Base-by-base conservation (phyloP, 331 rosid species). In the Cucumis variabilis region DNA sequence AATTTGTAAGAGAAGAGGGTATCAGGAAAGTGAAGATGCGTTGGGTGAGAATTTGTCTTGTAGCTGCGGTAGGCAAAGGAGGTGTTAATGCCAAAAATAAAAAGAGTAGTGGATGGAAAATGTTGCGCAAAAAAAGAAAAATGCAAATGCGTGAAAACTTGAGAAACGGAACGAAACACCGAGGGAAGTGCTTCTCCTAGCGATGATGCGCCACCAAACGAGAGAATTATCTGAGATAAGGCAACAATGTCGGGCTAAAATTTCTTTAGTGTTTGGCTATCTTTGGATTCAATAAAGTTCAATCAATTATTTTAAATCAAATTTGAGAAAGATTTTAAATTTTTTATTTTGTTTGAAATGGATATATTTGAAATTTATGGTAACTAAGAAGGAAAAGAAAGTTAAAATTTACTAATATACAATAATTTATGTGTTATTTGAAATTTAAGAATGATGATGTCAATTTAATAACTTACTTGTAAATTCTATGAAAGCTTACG, bases 131-230 rank as follows among this genome's bases (percentile, higher is more conserved):
- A 41, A 76, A 46, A 76, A 76, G 2, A 50, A 13, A 77, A 17
- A 76, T 6, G 44, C 24, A 17, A 12, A 12, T 3, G 27, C 24
- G 21, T 13, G 17, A 78, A 44, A 79, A 11, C 20, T 20, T 60
- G 23, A 6, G 72, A 83, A 82, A 82, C 6, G 20, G 55, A 58
- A 5, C 21, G 86, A 33, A 72, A 37, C 55, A 62, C 72, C 11
- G 51, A 21, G 72, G 71, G 68, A 51, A 58, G 73, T 82, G 73
- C 73, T 82, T 30, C 51, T 14, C 21, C 72, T 30, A 82, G 44
- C 73, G 71, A 82, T 82, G 65, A 82, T 82, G 86, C 86, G 86
- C 86, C 86, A 58, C 73, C 86, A 82, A 78, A 44, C 72, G 21
- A 82, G 86, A 20, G 17, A 30, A 20, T 28, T 44, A 9, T 11